phyloP scores from a whole-genome alignment of 352 stramenopile species.

The Peronospora destructor region DNA sequence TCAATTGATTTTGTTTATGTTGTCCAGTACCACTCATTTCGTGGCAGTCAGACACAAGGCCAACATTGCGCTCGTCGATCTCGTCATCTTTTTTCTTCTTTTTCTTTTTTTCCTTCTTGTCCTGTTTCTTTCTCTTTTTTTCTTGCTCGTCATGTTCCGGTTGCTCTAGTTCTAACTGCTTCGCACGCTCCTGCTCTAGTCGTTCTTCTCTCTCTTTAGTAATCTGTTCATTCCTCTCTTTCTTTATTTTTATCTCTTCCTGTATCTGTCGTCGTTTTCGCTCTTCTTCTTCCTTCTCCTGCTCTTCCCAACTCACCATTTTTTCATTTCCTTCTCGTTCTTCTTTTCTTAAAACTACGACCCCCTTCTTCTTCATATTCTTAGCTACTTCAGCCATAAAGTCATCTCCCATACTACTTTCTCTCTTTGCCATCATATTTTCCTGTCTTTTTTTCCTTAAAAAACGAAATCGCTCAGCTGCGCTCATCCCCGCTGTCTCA shows the following conservation, averaged over 20 bases:
- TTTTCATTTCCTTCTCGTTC: constrained; percentile 13
- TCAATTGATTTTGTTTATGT: background rate
- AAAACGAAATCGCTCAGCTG: constrained; percentile 54
- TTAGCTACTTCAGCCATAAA: constrained; percentile 60
- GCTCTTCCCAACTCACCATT: constrained; percentile 24
- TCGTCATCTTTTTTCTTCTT: constrained; percentile 14
- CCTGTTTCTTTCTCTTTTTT: constrained; percentile 5
- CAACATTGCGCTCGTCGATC: background rate
- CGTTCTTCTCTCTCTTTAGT: constrained; percentile 22
- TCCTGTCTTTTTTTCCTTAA: constrained; percentile 57
- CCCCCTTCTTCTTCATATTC: constrained; percentile 70
- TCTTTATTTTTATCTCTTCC: constrained; percentile 29
- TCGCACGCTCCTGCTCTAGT: constrained; percentile 13
- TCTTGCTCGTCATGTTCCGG: constrained; percentile 10
- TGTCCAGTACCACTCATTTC: background rate
- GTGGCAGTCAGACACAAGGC: background rate
- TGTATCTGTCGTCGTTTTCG: constrained; percentile 31
- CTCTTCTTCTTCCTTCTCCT: constrained; percentile 30
- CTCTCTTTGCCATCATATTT: constrained; percentile 41
- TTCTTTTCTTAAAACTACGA: constrained; percentile 10
- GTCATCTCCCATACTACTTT: constrained; percentile 42
- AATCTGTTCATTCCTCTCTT: constrained; percentile 11
- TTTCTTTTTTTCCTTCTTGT: constrained; percentile 11
- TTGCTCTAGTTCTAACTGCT: constrained; percentile 11
- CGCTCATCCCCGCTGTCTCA: constrained; percentile 54